Conservation (phyloP, 1,139 yeast species). For the Taphrina populina region DNA sequence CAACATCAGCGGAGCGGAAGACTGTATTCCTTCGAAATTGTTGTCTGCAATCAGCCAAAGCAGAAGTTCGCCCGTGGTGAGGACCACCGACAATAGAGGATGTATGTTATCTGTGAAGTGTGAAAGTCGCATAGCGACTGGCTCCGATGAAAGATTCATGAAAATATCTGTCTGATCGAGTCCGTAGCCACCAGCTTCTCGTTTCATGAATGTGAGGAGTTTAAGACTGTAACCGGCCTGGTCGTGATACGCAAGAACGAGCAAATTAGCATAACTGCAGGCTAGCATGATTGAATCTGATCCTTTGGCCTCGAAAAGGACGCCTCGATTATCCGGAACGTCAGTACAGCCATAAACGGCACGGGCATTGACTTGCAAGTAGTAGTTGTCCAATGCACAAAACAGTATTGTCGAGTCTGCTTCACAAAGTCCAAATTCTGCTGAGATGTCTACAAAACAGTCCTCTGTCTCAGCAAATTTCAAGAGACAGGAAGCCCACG, state of each 20-base stretch:
- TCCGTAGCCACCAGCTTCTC: neutral
- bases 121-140: neutral
- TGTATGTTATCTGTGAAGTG: neutral
- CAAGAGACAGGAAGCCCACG: slow-evolving; percentile 3
- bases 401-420: neutral
- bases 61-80: too few relatives aligned
- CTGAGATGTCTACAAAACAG: slow-evolving; percentile 1
- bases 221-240: neutral
- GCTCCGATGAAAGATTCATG: neutral
- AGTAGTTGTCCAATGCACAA: neutral
- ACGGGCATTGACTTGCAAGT: neutral
- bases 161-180: neutral
- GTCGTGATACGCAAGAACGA: neutral
- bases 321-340: neutral
- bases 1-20: neutral
- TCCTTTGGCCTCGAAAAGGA: neutral
- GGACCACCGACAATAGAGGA: neutral
- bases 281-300: neutral
- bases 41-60: neutral
- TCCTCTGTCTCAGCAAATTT: neutral
- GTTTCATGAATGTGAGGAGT: neutral
- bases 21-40: too few relatives aligned
- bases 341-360: neutral
- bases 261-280: neutral
- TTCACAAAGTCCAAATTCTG: neutral